These are phyloP conservation scores for Myriangium duriaei DNA, from an alignment of 2,329 filamentous ascomycete genomes.

Conservation along the genomic window DNA sequence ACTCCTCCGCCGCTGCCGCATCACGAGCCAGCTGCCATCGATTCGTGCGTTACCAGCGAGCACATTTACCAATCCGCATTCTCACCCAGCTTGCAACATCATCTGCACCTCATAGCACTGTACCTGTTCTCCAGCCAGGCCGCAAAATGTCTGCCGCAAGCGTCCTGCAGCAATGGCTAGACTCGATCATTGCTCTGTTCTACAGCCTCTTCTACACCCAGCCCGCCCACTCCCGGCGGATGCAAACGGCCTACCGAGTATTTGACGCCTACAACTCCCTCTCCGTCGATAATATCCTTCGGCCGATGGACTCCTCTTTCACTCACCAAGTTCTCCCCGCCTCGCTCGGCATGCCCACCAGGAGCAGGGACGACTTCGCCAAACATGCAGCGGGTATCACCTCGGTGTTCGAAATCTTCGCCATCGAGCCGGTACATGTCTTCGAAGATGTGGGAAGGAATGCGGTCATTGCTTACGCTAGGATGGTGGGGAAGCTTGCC, in stretches of 20 bases:
- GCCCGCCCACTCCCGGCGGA: conserved; percentile 13
- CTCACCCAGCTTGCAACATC: too few relatives aligned
- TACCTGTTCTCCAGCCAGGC: too few relatives aligned
- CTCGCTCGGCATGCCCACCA: conserved; percentile 28
- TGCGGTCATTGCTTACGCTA: conserved; percentile 27
- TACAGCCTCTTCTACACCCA: too few relatives aligned
- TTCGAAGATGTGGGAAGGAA: conserved; percentile 23
- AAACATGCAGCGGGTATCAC: conserved; percentile 30
- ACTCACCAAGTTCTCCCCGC: conserved; percentile 29
- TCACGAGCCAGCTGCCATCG: too few relatives aligned
- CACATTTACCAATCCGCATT: too few relatives aligned
- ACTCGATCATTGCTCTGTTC: too few relatives aligned
- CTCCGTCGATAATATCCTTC: conserved; percentile 26
- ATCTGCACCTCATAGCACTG: too few relatives aligned
- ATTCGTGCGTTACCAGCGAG: too few relatives aligned
- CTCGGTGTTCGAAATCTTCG: conserved; percentile 29
- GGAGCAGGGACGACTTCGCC: conserved; percentile 26
- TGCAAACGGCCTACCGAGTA: conserved; percentile 21
- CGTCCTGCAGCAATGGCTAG: too few relatives aligned
- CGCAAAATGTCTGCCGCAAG: too few relatives aligned
- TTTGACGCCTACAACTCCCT: conserved; percentile 31
- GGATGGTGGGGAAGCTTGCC: conserved; percentile 20
- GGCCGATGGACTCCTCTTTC: conserved; percentile 25
- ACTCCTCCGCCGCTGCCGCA: too few relatives aligned
- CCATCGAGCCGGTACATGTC: conserved; percentile 27